Conservation (phyloP, 1,139 yeast species). For the Magnusiomyces tetraspermus region DNA sequence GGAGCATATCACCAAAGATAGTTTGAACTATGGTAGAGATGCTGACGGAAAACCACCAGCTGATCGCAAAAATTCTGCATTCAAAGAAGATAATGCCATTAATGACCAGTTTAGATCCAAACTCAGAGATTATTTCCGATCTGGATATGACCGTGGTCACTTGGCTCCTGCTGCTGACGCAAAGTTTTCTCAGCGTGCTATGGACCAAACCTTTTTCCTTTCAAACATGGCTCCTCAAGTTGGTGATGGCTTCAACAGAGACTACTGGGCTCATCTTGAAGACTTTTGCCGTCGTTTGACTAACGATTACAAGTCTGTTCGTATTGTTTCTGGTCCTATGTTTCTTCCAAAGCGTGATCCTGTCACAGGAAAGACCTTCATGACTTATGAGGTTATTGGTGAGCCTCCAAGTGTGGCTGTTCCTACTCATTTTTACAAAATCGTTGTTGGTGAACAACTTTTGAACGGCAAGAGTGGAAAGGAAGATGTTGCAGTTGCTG, state of each 20-base stretch:
- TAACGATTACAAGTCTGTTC: constrained; percentile 54
- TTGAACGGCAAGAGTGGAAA: constrained; percentile 30
- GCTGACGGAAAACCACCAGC: constrained; percentile 28
- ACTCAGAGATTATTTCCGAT: constrained; percentile 78
- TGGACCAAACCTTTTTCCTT: constrained; percentile 87
- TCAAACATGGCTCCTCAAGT: constrained; percentile 96
- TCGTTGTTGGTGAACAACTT: constrained; percentile 71
- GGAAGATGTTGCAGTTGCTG: constrained; percentile 65
- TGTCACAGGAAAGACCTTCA: constrained; percentile 73
- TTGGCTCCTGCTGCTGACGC: constrained; percentile 98
- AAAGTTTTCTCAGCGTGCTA: constrained; percentile 75
- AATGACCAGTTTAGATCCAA: constrained; percentile 69
- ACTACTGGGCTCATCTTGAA: constrained; percentile 96
- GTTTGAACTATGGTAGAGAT: constrained; percentile 41
- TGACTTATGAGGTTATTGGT: constrained; percentile 87
- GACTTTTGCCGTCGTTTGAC: constrained; percentile 77
- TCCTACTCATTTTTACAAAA: constrained; percentile 92
- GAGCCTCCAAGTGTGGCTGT: constrained; percentile 95
- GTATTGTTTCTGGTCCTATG: constrained; percentile 89
- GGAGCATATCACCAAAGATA: constrained; percentile 79
- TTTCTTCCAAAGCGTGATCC: constrained; percentile 70
- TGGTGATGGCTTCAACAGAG: constrained; percentile 94
- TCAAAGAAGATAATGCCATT: constrained; percentile 78
- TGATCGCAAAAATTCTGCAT: constrained; percentile 72
- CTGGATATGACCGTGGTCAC: constrained; percentile 96